These are phyloP conservation scores for Suillus plorans DNA, from an alignment of 768 basidiomycete species.

Conservation along the genomic window DNA sequence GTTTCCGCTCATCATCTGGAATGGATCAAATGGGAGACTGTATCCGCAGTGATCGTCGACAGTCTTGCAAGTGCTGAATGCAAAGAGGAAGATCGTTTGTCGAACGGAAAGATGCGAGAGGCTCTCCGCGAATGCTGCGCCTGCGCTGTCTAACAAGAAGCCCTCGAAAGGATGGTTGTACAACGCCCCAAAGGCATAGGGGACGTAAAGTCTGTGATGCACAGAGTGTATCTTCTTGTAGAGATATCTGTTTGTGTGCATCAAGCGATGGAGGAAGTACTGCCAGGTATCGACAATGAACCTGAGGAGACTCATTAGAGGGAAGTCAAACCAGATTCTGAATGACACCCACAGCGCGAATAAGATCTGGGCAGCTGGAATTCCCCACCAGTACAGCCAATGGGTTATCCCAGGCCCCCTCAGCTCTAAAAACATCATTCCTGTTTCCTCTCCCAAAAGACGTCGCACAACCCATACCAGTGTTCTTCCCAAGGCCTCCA, in stretches of 20 bases:
- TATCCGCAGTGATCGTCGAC: constrained; percentile 97
- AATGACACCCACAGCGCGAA: constrained; percentile 75
- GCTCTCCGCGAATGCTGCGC: constrained; percentile 75
- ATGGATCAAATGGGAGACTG: constrained; percentile 84
- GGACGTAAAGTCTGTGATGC: constrained; percentile 95
- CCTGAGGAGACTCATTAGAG: constrained; percentile 39
- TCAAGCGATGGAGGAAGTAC: constrained; percentile 90
- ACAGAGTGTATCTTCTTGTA: constrained; percentile 91
- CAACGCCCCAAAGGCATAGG: constrained; percentile 93
- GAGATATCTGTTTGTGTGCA: constrained; percentile 89
- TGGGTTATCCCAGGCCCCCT: constrained; percentile 49
- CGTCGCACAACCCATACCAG: constrained; percentile 40
- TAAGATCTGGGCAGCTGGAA: constrained; percentile 71
- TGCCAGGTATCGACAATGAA: constrained; percentile 98
- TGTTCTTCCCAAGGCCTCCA: constrained; percentile 41
- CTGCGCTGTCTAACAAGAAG: constrained; percentile 82
- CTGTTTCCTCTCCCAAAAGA: constrained; percentile 42
- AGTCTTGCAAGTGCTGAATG: constrained; percentile 84
- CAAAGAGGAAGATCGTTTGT: constrained; percentile 83
- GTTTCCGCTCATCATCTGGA: constrained; percentile 82
- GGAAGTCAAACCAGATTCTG: background rate
- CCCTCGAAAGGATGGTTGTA: constrained; percentile 99
- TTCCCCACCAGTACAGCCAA: constrained; percentile 90
- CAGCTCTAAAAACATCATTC: constrained; percentile 33
- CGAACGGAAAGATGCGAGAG: constrained; percentile 69